Evolutionary conservation across 139 green algal species (phyloP).

Genomic region (Klebsormidium nitens): DNA sequence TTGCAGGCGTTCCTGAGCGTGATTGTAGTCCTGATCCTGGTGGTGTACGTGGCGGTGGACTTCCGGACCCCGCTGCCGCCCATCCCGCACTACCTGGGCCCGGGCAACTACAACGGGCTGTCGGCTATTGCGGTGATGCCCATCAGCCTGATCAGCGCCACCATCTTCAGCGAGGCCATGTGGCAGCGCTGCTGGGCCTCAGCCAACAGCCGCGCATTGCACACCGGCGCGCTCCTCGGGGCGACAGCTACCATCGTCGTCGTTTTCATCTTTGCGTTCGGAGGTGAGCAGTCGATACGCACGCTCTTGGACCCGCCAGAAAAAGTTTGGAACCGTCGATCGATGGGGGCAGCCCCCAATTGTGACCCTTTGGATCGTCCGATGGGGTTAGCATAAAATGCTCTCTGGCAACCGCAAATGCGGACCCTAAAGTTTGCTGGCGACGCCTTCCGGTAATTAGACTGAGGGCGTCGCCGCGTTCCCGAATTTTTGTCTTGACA

Average conservation of each 20-base stretch:
- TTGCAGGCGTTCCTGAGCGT: slow-evolving; percentile 37
- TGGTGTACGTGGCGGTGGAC: slow-evolving; percentile 61
- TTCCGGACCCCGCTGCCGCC: slow-evolving; percentile 50
- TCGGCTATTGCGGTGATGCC: slow-evolving; percentile 63
- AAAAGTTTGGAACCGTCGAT: too few species aligned
- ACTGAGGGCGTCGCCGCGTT: too few species aligned
- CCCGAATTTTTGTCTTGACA: too few species aligned
- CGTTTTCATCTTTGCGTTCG: slow-evolving; percentile 53
- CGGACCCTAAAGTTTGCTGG: too few species aligned
- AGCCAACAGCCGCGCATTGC: slow-evolving; percentile 19
- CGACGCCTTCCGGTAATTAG: too few species aligned
- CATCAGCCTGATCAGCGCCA: slow-evolving; percentile 60
- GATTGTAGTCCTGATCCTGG: slow-evolving; percentile 51
- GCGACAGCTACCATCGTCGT: slow-evolving; percentile 13
- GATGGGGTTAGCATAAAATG: too few species aligned
- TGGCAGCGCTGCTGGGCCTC: slow-evolving; percentile 59
- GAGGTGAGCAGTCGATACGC: too few species aligned
- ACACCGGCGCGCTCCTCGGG: slow-evolving; percentile 13
- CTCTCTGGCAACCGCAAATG: too few species aligned
- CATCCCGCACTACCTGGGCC: slow-evolving; percentile 8
- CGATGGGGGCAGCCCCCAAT: too few species aligned
- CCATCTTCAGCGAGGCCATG: slow-evolving; percentile 72
- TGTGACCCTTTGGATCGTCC: too few species aligned
- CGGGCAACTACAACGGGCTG: slow-evolving; percentile 48
- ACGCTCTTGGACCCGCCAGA: too few species aligned